Percentiles rank a stretch among this genome's conserved stretches.
These are phyloP conservation scores for Sporothrix dimorphospora DNA, from an alignment of 2,329 filamentous ascomycete genomes.

Conservation along the genomic window DNA sequence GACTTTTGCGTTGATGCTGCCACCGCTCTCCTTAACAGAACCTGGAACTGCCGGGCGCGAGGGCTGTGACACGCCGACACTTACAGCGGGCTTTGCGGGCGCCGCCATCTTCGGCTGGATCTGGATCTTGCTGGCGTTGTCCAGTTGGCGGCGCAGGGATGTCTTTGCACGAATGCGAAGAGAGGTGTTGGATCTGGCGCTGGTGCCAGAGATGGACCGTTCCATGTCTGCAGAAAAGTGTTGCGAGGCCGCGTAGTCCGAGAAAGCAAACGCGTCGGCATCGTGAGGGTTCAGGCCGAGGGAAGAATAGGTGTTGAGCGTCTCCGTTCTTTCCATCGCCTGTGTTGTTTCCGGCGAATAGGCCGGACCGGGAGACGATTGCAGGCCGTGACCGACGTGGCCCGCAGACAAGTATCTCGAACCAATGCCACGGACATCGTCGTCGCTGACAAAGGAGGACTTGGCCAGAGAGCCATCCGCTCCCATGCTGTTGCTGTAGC, in stretches of 20 bases:
- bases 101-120: constrained; percentile 51
- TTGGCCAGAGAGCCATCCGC: not conserved
- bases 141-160: constrained; percentile 50
- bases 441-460: constrained; percentile 28
- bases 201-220: constrained; percentile 54
- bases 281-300: constrained; percentile 34
- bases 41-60: constrained; percentile 32
- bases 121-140: constrained; percentile 43
- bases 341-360: constrained; percentile 35
- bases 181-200: constrained; percentile 51
- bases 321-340: constrained; percentile 3
- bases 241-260: not conserved
- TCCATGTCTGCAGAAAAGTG: constrained; percentile 39
- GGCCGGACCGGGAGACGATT: not conserved
- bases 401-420: constrained; percentile 40
- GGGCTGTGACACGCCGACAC: constrained; percentile 32
- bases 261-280: not conserved
- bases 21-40: constrained; percentile 40
- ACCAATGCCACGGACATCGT: constrained; percentile 45
- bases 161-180: constrained; percentile 53
- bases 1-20: constrained; percentile 42
- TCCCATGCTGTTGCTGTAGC: constrained; percentile 1
- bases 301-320: constrained; percentile 34
- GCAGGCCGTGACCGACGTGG: not conserved
- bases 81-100: not conserved